A percentile compares a stretch with the other conserved stretches of the same genome.
Evolutionary conservation across 1,139 yeast genomes (phyloP).

Genomic region (Diutina pseudorugosa): DNA sequence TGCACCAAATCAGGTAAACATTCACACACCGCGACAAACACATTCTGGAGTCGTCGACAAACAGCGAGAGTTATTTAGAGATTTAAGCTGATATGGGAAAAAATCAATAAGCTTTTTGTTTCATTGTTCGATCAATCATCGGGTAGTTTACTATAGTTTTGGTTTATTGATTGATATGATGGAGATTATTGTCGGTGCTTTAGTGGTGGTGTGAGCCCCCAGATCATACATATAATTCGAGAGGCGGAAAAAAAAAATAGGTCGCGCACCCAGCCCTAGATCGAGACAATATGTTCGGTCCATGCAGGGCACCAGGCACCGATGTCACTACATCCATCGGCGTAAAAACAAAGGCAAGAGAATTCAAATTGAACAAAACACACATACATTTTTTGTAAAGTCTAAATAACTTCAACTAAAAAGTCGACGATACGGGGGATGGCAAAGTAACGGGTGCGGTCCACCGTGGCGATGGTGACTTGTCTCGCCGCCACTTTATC

Average conservation of each 20-base stretch:
- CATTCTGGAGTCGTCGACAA: neutral
- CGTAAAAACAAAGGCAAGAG: neutral
- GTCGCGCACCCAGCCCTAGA: neutral
- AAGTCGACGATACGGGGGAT: slow-evolving; percentile 7
- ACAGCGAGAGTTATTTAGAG: too few species aligned
- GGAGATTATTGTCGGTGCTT: too few species aligned
- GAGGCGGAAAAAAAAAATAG: neutral
- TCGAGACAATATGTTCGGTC: neutral
- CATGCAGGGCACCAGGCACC: neutral
- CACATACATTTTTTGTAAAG: neutral
- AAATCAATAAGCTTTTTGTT: too few species aligned
- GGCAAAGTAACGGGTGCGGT: slow-evolving; percentile 9
- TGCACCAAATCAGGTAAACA: neutral
- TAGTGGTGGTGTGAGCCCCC: too few species aligned
- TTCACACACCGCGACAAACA: neutral
- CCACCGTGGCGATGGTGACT: slow-evolving; percentile 9
- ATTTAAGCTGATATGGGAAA: too few species aligned
- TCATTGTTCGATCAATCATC: too few species aligned
- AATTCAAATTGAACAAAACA: too few species aligned
- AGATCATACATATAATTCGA: too few species aligned
- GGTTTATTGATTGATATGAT: too few species aligned
- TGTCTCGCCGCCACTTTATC: slow-evolving; percentile 1
- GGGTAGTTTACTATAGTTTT: too few species aligned
- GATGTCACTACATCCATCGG: neutral
- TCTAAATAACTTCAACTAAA: slow-evolving; percentile 5